Base-by-base conservation (phyloP, 1,139 yeast species). In the Candida sp. region DNA sequence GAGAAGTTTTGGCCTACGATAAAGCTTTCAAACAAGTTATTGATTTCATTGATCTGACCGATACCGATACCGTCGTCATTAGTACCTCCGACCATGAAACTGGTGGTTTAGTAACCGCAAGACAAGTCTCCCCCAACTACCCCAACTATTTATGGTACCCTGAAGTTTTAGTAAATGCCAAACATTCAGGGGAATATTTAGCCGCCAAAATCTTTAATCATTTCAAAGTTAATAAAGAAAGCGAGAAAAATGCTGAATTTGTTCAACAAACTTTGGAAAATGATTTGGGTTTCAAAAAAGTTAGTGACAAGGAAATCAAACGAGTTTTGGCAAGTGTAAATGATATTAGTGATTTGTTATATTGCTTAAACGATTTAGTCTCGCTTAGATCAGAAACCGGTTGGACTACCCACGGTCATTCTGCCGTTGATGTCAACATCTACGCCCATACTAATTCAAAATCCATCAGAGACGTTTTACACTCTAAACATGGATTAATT, bases 11-110 rank as follows among this genome's bases (percentile, higher is more conserved):
- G 57, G 78, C 76, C 8, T 89, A 81, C 60, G 95, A 87, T 59
- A 80, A 76, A 43, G 89, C 96, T 4, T 87, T 85, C 63, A 60
- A 74, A 47, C 84, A 85, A 7, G 95, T 82, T 2, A 62, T 78
- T 39, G 80, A 85, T 35, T 88, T 80, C 60, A 87, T 85, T 38
- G 79, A 84, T 48, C 56, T 72, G 11, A 60, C 83, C 4, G 85
- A 84, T 41, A 79, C 77, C 9, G 96, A 87, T 49, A 87, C 96
- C 0, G 68, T 85, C 41, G 75, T 88, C 27, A 69, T 89, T 35
- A 79, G 90, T 21, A 87, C 96, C 1, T 84, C 95, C 30, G 97
- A 89, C 60, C 97, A 89, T 63, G 97, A 89, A 61, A 89, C 97
- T 38, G 97, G 97, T 49, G 97, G 97, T 1, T 70, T 89, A 40